Percentiles rank a stretch among this genome's conserved stretches.
phyloP scores from a whole-genome alignment of 495 filamentous ascomycete species.

The Bombardia bombarda region DNA sequence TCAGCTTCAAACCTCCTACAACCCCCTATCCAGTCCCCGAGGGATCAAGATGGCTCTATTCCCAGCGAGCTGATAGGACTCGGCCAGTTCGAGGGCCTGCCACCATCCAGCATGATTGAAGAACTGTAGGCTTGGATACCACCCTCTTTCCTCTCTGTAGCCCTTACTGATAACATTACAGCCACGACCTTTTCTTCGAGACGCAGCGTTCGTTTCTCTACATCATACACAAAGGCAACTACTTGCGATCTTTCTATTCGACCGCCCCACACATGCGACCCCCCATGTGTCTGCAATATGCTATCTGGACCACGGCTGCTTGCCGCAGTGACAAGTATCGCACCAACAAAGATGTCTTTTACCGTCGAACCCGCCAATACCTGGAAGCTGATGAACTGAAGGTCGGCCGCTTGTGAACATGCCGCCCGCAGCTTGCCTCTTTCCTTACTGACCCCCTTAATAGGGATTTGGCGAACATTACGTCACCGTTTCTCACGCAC shows the following conservation, averaged over 20 bases:
- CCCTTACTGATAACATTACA: slow-evolving; percentile 8
- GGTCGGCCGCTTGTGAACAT: no score
- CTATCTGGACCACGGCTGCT: slow-evolving; percentile 37
- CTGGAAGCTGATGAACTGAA: slow-evolving; percentile 42
- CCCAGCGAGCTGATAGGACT: slow-evolving; percentile 27
- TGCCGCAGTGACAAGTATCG: slow-evolving; percentile 30
- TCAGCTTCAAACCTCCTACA: background rate
- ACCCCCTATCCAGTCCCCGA: no score
- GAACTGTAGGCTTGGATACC: slow-evolving; percentile 29
- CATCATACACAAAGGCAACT: slow-evolving; percentile 32
- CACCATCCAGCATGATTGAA: slow-evolving; percentile 39
- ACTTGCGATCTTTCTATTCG: slow-evolving; percentile 30
- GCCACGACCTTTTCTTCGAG: slow-evolving; percentile 34
- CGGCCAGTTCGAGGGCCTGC: slow-evolving; percentile 34
- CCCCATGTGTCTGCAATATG: slow-evolving; percentile 43
- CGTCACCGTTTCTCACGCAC: slow-evolving; percentile 37
- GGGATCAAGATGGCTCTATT: background rate
- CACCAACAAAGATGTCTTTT: slow-evolving; percentile 34
- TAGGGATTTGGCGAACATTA: slow-evolving; percentile 38
- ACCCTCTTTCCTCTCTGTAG: background rate
- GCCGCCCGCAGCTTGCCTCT: no score
- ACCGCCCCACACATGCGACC: slow-evolving; percentile 36
- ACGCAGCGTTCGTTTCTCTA: slow-evolving; percentile 28
- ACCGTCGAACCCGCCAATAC: slow-evolving; percentile 39
- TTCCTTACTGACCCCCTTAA: no score